Conservation (phyloP, 306 rosid genomes). For the Geum urbanum region DNA sequence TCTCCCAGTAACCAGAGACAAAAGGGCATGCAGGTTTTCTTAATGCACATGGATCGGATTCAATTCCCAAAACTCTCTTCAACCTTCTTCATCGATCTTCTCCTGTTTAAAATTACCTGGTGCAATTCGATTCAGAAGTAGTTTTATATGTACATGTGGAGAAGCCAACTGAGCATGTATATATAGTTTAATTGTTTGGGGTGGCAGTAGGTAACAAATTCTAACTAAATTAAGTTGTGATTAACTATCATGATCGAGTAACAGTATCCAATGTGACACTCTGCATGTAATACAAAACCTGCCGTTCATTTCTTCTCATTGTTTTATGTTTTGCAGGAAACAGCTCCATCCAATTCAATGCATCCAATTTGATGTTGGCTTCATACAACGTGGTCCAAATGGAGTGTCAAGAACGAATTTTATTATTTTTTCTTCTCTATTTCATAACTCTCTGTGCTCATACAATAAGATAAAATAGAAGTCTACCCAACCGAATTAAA, state of each 20-base stretch:
- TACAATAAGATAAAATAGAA: too few species aligned
- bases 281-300: background rate
- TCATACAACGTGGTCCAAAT: background rate
- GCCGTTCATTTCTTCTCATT: background rate
- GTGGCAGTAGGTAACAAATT: background rate
- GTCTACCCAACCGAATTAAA: too few species aligned
- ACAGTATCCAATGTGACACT: background rate
- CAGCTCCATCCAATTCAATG: background rate
- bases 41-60: background rate
- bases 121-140: background rate
- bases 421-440: background rate
- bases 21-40: slow-evolving; percentile 1
- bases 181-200: background rate
- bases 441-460: too few species aligned
- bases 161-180: background rate
- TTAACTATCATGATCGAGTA: too few species aligned
- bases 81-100: too few species aligned
- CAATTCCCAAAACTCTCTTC: background rate
- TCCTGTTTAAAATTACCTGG: background rate
- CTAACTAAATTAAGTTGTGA: too few species aligned
- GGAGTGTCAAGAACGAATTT: background rate
- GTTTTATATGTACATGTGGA: background rate
- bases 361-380: background rate
- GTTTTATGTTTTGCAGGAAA: slow-evolving; percentile 1
- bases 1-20: background rate